Evolutionary conservation across 140 eudicot genomes (phyloP), one percentile per base, ranked within the genome.

Genomic region (Flaveria floridana): DNA sequence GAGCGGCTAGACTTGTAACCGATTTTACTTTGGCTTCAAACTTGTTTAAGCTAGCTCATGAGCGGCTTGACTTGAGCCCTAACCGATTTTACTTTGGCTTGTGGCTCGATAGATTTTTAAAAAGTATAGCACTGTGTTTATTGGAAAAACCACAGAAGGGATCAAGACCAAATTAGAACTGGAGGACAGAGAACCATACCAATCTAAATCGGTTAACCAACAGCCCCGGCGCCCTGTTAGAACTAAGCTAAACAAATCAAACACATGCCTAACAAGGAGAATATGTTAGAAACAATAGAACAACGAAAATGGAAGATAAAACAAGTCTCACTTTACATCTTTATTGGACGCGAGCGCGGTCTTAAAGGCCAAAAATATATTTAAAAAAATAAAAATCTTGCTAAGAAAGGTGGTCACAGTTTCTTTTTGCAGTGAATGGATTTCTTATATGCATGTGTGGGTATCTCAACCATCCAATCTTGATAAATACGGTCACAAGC

Each of bases 371-470:
- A 61, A 21, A 80, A 59, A 80, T 75, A 75, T 34, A 44, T 34
- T 65, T 34, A 34, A 34, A 5, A 34, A 37, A n/a, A 41, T 15
- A 47, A 44, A 15, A 58, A 46, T 20, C 71, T 67, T 30, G 75
- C 47, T 63, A 28, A 63, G 47, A 30, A 63, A 63, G 47, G 26
- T 19, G 13, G 19, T 55, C 55, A 48, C 55, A 48, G 16, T 48
- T 48, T 48, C 50, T 48, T 7, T 55, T 53, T 6, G 12, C 62
- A n/a, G 62, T 0, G n/a, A 65, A 79, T 64, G 74, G 70, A n/a
- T 64, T 41, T 63, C 18, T 64, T 79, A 79, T 68, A 80, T 66
- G 84, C 80, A 74, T 57, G 73, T 80, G 75, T 34, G 59, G 28
- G 73, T 59, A 57, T 70, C 71, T 75, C 68, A 80, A 61, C 55